Base-by-base conservation (phyloP, 306 rosid species). In the Prunus campanulata region DNA sequence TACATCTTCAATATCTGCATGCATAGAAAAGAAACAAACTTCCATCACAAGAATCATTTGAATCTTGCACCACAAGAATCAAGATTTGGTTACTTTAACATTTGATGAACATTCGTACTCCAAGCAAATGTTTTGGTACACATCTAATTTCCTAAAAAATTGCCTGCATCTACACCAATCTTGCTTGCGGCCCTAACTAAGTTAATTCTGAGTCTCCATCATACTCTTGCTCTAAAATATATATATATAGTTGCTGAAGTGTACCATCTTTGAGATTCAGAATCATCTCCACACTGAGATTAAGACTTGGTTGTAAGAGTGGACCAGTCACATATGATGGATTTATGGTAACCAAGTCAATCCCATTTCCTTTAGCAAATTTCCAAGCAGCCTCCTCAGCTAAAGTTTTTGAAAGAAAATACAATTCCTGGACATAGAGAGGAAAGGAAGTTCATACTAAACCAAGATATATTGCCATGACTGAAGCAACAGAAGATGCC, bases 351-450 rank as follows among this genome's bases (percentile, higher is more conserved):
- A 83, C 64, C 50, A 83, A 12, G 6, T 83, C 77, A 27, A 78
- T 74, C 7, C 76, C 76, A 25, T 78, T 82, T 18, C 12, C 86
- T 52, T 77, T 11, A 11, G 73, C 74, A 48, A 83, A 83, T 62
- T 56, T 74, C 61, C 77, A 74, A 44, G 86, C 80, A 44, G 78
- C 51, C 47, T 65, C 69, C 68, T 79, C 83, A 2, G 78, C 73
- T 57, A 79, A 73, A 14, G 44, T 78, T 56, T 83, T 83, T 19
- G 83, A 68, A 68, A 78, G 67, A 24, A 52, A 4, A 44, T 74
- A 73, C 82, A 76, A 78, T 14, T 65, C n/a, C 85, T 77, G 78
- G 12, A 46, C 52, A 47, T 3, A 3, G n/a, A 18, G 27, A 50
- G 15, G 47, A 62, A 15, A 12, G 15, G 7, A 8, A 60, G 19